Conservation (phyloP, 2,329 filamentous ascomycete genomes). For the Dothistroma septosporum region DNA sequence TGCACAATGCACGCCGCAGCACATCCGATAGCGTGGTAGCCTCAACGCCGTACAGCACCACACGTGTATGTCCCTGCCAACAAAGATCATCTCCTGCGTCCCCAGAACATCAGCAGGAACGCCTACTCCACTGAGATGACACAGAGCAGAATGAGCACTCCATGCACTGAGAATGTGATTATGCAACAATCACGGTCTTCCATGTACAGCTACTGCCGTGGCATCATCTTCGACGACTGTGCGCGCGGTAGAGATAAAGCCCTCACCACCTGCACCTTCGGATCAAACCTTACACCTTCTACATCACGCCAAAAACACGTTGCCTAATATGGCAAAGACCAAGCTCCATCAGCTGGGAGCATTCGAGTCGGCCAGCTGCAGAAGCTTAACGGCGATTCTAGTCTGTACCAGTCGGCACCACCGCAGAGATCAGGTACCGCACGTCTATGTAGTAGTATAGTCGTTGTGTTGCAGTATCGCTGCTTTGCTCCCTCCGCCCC, state of each 20-base stretch:
- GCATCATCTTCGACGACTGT: not conserved
- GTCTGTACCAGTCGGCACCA: not conserved
- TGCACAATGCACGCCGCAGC: not conserved
- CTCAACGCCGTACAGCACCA: not conserved
- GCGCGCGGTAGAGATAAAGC: not conserved
- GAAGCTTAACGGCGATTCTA: conserved; percentile 2
- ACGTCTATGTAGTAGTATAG: not conserved
- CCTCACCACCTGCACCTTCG: conserved; percentile 1
- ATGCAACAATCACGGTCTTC: not conserved
- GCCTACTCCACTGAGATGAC: not conserved
- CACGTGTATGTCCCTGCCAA: not conserved
- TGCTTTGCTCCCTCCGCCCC: not conserved
- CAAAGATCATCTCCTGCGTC: not conserved
- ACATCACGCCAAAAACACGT: conserved; percentile 3
- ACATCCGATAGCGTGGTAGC: not conserved
- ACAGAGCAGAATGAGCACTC: not conserved
- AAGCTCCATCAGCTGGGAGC: not conserved
- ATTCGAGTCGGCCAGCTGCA: not conserved
- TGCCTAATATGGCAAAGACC: not conserved
- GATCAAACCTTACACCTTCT: conserved; percentile 10
- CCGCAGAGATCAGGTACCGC: not conserved
- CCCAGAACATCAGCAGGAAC: not conserved
- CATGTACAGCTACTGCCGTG: not conserved
- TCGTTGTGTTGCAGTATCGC: not conserved
- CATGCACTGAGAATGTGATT: not conserved